Conservation (phyloP, 2,329 filamentous ascomycete genomes). For the Ophiosphaerella korrae region DNA sequence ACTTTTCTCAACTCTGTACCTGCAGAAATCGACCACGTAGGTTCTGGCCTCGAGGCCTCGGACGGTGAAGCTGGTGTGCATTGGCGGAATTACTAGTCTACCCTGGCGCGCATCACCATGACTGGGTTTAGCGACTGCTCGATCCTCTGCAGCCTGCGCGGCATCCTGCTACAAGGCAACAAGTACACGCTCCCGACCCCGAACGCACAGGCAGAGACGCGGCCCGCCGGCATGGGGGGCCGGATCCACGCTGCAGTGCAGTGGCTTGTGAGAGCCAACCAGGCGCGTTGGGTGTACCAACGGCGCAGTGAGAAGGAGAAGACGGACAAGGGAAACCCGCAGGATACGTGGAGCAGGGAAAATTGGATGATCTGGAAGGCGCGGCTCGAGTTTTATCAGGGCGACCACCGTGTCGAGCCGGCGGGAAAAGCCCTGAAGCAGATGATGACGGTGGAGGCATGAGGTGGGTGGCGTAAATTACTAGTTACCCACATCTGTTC, state of each 20-base stretch:
- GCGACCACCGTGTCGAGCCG: not conserved
- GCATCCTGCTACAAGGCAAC: not conserved
- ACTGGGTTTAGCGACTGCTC: not conserved
- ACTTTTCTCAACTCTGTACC: not conserved
- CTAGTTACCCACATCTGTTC: not conserved
- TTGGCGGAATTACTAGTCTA: not conserved
- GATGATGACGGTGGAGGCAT: slow-evolving; percentile 1
- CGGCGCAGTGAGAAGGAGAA: slow-evolving; percentile 1
- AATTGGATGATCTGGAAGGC: slow-evolving; percentile 1
- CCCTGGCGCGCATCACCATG: not conserved
- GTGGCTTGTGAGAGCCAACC: not conserved
- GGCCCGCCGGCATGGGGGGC: not conserved
- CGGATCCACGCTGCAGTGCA: not conserved
- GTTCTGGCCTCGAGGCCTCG: not conserved
- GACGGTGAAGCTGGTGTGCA: not conserved
- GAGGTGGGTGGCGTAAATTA: not conserved
- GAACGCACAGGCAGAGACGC: not conserved
- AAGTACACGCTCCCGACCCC: not conserved
- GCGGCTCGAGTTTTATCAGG: not conserved
- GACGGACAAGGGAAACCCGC: slow-evolving; percentile 1
- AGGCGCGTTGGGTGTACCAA: slow-evolving; percentile 1
- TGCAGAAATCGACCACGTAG: not conserved
- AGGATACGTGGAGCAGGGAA: slow-evolving; percentile 1
- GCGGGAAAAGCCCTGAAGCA: not conserved
- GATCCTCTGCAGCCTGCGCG: not conserved